Evolutionary conservation across 345 rosid species (phyloP), one percentile per base, ranked within the genome.

Genomic region (Atalantia buxifolia): DNA sequence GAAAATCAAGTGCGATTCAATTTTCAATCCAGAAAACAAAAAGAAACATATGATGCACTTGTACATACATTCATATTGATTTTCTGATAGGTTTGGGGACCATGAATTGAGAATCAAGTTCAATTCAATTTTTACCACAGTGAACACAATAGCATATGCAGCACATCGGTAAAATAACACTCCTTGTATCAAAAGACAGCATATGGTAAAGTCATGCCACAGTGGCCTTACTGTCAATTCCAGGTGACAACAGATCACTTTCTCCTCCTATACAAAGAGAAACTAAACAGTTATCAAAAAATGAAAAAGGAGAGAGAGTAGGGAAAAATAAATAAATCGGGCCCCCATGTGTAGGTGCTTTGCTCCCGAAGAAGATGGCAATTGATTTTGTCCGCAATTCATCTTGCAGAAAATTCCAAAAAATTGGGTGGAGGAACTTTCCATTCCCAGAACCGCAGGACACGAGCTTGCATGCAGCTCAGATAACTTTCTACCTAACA

Each of bases 351-450:
- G 69, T 74, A 22, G 68, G 62, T 28, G 40, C 50, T 53, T 65
- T 56, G 67, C 18, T 21, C 66, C 61, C 66, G 16, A 45, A 64
- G 40, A 30, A 14, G 7, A 62, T 48, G 16, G 59, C 70, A 75
- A 77, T 64, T 73, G 59, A 72, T 70, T 76, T 72, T 72, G 66
- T 28, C 65, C 38, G 70, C 9, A 59, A 64, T 53, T 25, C 31
- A 70, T 71, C 74, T 69, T 61, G 78, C 76, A 30, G 33, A 18
- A 75, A 68, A 62, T 21, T 75, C 62, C 31, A 30, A 61, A 63
- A 48, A 70, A 27, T n/a, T 27, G 18, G 48, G 24, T 14, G 64
- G 27, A 56, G 38, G 70, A 42, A 76, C 55, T 42, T 65, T 33
- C 69, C 69, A 27, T 10, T 27, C 13, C 24, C 18, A 7, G 22